Percentiles rank a stretch among this genome's conserved stretches.
Evolutionary conservation across 129 eudicot species (phyloP).

Genomic region (Escallonia herrerae): DNA sequence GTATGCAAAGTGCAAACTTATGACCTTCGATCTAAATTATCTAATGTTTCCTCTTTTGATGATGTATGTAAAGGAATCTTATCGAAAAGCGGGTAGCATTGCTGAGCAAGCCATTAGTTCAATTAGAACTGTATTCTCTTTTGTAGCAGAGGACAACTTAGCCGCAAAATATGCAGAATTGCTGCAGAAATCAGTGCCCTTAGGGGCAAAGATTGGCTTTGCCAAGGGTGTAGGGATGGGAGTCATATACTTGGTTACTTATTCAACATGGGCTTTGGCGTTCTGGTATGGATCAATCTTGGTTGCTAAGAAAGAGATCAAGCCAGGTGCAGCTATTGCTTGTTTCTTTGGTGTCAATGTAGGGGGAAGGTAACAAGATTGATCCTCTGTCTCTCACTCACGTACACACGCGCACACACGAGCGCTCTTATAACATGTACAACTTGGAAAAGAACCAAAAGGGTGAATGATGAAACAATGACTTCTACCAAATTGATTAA

Average conservation of each 20-base stretch:
- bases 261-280: slow-evolving; percentile 85
- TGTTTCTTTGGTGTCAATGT: slow-evolving; percentile 89
- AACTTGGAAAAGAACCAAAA: too few relatives aligned
- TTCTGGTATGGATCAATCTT: slow-evolving; percentile 84
- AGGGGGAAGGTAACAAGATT: slow-evolving; percentile 57
- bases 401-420: background rate
- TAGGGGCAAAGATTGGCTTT: slow-evolving; percentile 71
- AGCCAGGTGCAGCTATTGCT: slow-evolving; percentile 74
- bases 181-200: slow-evolving; percentile 46
- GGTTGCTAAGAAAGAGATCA: slow-evolving; percentile 38
- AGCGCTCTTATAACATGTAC: background rate
- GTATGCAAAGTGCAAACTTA: background rate
- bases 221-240: slow-evolving; percentile 80
- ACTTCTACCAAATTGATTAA: too few relatives aligned
- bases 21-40: background rate
- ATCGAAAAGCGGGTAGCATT: slow-evolving; percentile 66
- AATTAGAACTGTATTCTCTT: slow-evolving; percentile 73
- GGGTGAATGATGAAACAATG: too few relatives aligned
- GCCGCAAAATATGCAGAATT: slow-evolving; percentile 43
- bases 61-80: slow-evolving; percentile 36
- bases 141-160: slow-evolving; percentile 63
- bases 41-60: background rate
- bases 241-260: slow-evolving; percentile 72
- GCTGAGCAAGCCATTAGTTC: slow-evolving; percentile 85
- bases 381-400: background rate